Conservation (phyloP, 1,284 basidiomycete species). For the Stereum hirsutum region DNA sequence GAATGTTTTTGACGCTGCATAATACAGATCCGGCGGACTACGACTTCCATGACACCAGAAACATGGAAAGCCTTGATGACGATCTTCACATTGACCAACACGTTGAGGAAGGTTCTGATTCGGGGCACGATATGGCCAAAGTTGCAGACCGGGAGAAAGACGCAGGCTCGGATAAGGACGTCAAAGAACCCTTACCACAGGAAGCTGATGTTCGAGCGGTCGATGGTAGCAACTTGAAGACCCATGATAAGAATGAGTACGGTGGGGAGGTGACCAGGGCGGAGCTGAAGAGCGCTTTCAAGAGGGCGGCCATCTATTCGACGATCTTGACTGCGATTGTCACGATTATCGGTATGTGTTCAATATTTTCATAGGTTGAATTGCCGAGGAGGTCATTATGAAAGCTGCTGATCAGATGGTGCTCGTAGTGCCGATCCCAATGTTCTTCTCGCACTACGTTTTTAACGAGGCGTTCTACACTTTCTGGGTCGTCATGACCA, state of each 20-base stretch:
- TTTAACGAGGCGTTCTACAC: conserved; percentile 38
- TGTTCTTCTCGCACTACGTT: conserved; percentile 43
- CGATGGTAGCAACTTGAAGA: too few relatives aligned
- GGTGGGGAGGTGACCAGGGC: background rate
- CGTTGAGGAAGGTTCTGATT: conserved; percentile 4
- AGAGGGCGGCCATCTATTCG: conserved; percentile 31
- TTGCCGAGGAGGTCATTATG: too few relatives aligned
- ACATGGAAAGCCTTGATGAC: conserved; percentile 27
- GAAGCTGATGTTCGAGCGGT: too few relatives aligned
- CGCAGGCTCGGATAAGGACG: too few relatives aligned
- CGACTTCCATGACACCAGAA: conserved; percentile 35
- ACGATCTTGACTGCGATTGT: conserved; percentile 28
- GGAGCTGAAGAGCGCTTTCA: conserved; percentile 16
- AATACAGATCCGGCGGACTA: conserved; percentile 32
- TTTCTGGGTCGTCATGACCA: conserved; percentile 41
- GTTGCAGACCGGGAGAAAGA: too few relatives aligned
- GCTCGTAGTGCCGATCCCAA: conserved; percentile 34
- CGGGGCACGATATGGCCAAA: too few relatives aligned
- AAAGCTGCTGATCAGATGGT: conserved; percentile 4
- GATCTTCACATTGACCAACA: conserved; percentile 8
- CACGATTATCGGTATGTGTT: conserved; percentile 28
- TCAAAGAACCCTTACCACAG: too few relatives aligned
- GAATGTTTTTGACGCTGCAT: background rate
- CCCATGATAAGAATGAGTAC: too few relatives aligned
- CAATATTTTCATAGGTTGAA: background rate